Evolutionary conservation across 805 yeast species (phyloP).

Genomic region (Yamadazyma scolyti): DNA sequence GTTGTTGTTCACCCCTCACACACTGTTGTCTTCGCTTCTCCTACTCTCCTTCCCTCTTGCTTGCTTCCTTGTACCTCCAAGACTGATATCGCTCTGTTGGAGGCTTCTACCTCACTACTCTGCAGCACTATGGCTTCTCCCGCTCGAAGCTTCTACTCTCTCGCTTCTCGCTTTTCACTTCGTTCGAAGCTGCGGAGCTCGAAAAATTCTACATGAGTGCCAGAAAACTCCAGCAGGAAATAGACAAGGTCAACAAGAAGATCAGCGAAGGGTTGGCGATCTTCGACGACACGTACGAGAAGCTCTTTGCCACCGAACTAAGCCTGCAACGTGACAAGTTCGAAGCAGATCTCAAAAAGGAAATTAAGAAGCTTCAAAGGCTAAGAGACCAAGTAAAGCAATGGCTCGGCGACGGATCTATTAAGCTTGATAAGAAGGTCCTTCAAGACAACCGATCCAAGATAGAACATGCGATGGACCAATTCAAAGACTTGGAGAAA

Average conservation of each 20-base stretch:
- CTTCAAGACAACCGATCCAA: conserved; percentile 60
- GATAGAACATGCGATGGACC: conserved; percentile 91
- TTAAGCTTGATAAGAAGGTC: conserved; percentile 59
- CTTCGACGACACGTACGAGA: conserved; percentile 83
- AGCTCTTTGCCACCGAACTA: conserved; percentile 75
- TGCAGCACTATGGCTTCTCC: too few species aligned
- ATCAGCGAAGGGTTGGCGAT: conserved; percentile 87
- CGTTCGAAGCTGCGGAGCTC: too few species aligned
- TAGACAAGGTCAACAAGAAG: conserved; percentile 87
- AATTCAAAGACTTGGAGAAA: conserved; percentile 91
- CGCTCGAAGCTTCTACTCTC: too few species aligned
- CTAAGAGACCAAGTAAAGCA: conserved; percentile 92
- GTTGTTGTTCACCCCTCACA: too few species aligned
- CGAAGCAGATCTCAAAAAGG: conserved; percentile 89
- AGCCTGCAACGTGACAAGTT: conserved; percentile 90
- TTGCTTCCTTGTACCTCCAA: too few species aligned
- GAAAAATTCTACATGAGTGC: conserved; percentile 37
- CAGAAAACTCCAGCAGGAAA: conserved; percentile 59
- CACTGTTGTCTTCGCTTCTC: too few species aligned
- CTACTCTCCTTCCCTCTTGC: too few species aligned
- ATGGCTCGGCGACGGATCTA: conserved; percentile 89
- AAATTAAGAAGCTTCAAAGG: conserved; percentile 90
- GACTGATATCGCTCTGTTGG: too few species aligned
- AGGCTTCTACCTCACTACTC: too few species aligned
- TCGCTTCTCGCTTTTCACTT: too few species aligned